Evolutionary conservation across 1,139 yeast genomes (phyloP).

Genomic region (Pichiaceae sp.): DNA sequence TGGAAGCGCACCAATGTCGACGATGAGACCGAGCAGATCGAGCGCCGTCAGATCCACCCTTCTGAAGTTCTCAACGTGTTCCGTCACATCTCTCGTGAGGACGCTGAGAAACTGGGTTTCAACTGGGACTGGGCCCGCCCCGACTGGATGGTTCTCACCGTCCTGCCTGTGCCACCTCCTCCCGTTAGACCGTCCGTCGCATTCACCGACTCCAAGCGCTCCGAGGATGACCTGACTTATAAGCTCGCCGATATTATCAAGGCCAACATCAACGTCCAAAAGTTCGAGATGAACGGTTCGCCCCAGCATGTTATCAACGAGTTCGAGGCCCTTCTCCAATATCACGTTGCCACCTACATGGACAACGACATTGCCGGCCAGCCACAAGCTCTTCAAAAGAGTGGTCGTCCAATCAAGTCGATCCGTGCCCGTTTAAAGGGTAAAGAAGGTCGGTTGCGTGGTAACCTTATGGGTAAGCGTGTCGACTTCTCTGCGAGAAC

Average conservation of each 20-base stretch:
- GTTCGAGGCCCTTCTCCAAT: conserved; percentile 90
- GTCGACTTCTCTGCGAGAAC: conserved; percentile 99
- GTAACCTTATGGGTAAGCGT: conserved; percentile 99
- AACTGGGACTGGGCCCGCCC: conserved; percentile 97
- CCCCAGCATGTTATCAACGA: conserved; percentile 98
- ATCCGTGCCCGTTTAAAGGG: conserved; percentile 99
- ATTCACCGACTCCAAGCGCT: conserved; percentile 96
- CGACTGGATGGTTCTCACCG: conserved; percentile 96
- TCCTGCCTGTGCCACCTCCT: conserved; percentile 99
- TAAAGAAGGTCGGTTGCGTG: conserved; percentile 97
- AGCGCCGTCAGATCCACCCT: conserved; percentile 81
- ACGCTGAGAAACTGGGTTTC: conserved; percentile 75
- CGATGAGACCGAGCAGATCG: conserved; percentile 86
- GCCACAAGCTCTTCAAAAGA: conserved; percentile 97
- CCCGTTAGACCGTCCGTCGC: conserved; percentile 99
- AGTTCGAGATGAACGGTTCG: conserved; percentile 96
- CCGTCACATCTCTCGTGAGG: conserved; percentile 83
- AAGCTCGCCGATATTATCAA: conserved; percentile 94
- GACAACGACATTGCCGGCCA: conserved; percentile 99
- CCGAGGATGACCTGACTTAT: conserved; percentile 98
- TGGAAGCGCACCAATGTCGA: conserved; percentile 83
- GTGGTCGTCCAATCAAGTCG: conserved; percentile 97
- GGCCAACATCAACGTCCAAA: conserved; percentile 92
- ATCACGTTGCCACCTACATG: conserved; percentile 99
- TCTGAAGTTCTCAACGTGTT: conserved; percentile 85